These are phyloP conservation scores for Fusarium sp. DNA, from an alignment of 2,329 filamentous ascomycete genomes.

Conservation along the genomic window DNA sequence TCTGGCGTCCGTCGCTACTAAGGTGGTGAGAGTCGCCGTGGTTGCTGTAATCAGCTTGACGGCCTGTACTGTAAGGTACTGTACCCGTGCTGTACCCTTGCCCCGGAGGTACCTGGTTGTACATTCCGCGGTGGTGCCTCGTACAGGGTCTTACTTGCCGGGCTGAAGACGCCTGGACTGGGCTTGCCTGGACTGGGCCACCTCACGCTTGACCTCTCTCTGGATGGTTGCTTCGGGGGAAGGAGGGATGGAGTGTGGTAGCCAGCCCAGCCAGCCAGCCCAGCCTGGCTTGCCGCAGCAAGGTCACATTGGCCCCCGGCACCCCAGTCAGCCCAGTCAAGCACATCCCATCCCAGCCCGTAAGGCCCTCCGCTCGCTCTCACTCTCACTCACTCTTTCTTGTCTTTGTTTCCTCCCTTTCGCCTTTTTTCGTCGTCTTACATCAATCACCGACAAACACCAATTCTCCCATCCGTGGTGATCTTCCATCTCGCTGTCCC, in stretches of 20 bases:
- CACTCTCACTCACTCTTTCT: slow-evolving; percentile 7
- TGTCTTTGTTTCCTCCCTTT: slow-evolving; percentile 34
- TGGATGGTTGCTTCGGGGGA: neutral
- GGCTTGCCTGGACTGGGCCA: slow-evolving; percentile 2
- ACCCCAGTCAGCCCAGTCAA: slow-evolving; percentile 4
- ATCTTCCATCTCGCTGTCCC: slow-evolving; percentile 10
- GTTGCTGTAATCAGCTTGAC: slow-evolving; percentile 11
- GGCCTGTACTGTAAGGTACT: neutral
- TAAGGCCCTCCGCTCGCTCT: neutral
- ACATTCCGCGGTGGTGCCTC: neutral
- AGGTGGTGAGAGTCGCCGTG: slow-evolving; percentile 1
- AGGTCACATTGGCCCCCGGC: slow-evolving; percentile 26
- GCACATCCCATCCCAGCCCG: neutral
- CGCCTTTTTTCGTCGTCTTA: slow-evolving; percentile 14
- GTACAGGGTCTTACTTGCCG: slow-evolving; percentile 23
- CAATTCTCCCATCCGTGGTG: slow-evolving; percentile 8
- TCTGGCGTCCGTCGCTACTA: neutral
- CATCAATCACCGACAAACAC: slow-evolving; percentile 3
- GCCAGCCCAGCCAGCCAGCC: neutral
- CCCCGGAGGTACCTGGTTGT: slow-evolving; percentile 13
- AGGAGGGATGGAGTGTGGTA: neutral
- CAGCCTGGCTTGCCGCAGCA: slow-evolving; percentile 33
- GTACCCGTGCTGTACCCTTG: slow-evolving; percentile 17
- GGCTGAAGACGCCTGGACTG: slow-evolving; percentile 34
- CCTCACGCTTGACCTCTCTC: neutral